Evolutionary conservation across 306 rosid genomes (phyloP), one percentile per base, ranked within the genome.

Genomic region (Lablab purpureus): DNA sequence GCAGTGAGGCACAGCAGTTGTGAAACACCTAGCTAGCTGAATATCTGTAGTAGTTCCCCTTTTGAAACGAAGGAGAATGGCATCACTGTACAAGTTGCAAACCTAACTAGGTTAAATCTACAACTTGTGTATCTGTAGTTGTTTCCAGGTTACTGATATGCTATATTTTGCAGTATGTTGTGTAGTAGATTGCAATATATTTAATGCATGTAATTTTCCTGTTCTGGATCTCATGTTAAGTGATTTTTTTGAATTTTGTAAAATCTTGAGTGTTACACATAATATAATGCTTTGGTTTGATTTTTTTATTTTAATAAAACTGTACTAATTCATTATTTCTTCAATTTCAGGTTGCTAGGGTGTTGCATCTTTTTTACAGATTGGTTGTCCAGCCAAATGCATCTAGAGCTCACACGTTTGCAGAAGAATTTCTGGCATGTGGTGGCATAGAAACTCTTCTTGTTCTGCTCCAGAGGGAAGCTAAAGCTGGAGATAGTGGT

Each of bases 391-490:
- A 91, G 81, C 99, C 99, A 62, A 95, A 95, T 80, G 81, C 96
- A 62, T 84, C 90, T 76, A 91, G 98, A 88, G 97, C 98, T 76
- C 94, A 86, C 41, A 91, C 88, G 52, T 95, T 95, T 95, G 93
- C 97, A 0, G 97, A 93, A 90, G 97, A 96, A 83, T 91, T 95
- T 67, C 81, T 95, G 76, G 89, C 94, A 74, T 88, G 92, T 87
- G 98, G 99, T 54, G 99, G 98, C 65, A 58, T 95, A 83, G 99
- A 95, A 89, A 89, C 97, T 50, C 96, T 95, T 91, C 97, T 95
- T 77, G 98, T 93, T 88, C 85, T 95, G 82, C 88, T 93, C 84
- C 99, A 95, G 81, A 90, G 92, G 59, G 99, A 95, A 85, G 97
- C 93, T 77, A 93, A 91, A 88, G 78, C 87, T 64, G 96, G 97